Conservation (phyloP, 345 rosid species). For the Geranium brycei region DNA sequence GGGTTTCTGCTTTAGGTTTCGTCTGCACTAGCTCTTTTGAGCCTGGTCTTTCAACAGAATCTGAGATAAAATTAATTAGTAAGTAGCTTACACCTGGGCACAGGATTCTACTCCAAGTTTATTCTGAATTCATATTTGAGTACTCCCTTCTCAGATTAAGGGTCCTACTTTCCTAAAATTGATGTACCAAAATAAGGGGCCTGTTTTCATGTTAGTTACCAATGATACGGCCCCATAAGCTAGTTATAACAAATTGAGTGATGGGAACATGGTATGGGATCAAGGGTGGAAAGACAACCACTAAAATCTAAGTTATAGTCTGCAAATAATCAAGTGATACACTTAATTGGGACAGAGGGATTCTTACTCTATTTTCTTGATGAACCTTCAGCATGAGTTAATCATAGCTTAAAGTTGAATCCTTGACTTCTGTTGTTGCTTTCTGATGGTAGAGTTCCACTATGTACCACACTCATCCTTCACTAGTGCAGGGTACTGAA, state of each 20-base stretch:
- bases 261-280: too few relatives aligned
- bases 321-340: too few relatives aligned
- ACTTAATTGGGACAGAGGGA: too few relatives aligned
- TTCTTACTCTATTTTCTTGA: too few relatives aligned
- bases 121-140: background rate
- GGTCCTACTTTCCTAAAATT: too few relatives aligned
- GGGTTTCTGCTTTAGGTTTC: slow-evolving; percentile 57
- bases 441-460: background rate
- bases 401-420: background rate
- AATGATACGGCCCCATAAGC: too few relatives aligned
- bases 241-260: too few relatives aligned
- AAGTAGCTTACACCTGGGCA: slow-evolving; percentile 10
- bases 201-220: too few relatives aligned
- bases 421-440: background rate
- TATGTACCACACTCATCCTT: background rate
- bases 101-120: background rate
- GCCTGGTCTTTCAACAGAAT: slow-evolving; percentile 25
- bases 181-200: too few relatives aligned
- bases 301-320: too few relatives aligned
- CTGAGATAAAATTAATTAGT: slow-evolving; percentile 65
- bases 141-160: too few relatives aligned
- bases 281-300: too few relatives aligned
- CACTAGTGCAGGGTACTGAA: background rate
- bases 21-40: slow-evolving; percentile 30
- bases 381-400: background rate